Percentiles rank a stretch among this genome's conserved stretches.
Evolutionary conservation across 352 stramenopile species (phyloP).

Genomic region (Globisporangium iwayamae): DNA sequence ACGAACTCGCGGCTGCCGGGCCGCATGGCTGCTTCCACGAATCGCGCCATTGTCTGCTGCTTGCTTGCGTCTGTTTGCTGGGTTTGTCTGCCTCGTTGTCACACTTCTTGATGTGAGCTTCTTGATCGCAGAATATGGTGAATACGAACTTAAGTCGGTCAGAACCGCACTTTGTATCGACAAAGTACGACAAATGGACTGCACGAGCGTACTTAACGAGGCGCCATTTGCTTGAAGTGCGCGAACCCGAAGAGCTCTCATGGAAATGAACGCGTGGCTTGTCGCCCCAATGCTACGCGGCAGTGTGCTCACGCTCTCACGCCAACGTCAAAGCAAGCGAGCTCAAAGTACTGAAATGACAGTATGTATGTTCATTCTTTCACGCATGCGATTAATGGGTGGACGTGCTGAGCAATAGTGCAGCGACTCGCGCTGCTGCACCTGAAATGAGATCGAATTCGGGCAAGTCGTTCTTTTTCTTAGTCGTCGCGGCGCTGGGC

Average conservation of each 20-base stretch:
- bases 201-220: background rate
- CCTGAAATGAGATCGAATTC: background rate
- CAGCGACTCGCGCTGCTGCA: background rate
- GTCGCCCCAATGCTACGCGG: no score
- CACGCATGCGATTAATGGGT: constrained; percentile 3
- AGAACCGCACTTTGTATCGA: background rate
- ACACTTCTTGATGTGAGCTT: constrained; percentile 1
- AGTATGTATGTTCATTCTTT: background rate
- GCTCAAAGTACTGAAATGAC: background rate
- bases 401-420: background rate
- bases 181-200: background rate
- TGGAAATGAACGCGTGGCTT: background rate
- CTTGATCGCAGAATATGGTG: background rate
- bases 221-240: constrained; percentile 3
- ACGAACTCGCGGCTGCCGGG: constrained; percentile 79
- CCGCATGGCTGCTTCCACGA: constrained; percentile 47
- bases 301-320: background rate
- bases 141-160: background rate
- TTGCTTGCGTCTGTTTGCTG: background rate
- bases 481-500: constrained; percentile 65
- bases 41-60: constrained; percentile 23
- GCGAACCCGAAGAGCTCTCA: background rate
- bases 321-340: background rate
- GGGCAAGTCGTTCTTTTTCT: background rate
- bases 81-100: background rate